Evolutionary conservation across 768 basidiomycete genomes (phyloP), one percentile per base, ranked within the genome.

Genomic region (Serendipita indica): DNA sequence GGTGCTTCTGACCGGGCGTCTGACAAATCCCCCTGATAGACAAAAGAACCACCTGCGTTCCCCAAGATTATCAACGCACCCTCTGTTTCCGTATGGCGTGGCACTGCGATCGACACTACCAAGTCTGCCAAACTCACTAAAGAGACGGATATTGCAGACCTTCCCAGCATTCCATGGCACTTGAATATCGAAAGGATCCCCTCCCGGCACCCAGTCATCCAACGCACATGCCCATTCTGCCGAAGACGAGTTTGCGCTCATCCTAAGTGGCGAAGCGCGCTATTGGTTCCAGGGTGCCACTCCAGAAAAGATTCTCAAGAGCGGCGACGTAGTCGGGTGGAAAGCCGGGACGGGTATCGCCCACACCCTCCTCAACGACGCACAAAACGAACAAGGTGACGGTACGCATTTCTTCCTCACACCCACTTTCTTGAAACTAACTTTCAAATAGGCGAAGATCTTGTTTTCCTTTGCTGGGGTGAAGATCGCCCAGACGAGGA

Each of bases 281-380:
- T 46, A 46, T 27, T 46, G 45, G 45, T 22, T 13, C 25, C 45
- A 46, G 25, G 45, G 45, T 2, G 45, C 12, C 12, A 46, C 16
- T 27, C 45, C 45, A 10, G 57, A 73, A 73, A 28, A 63, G 49
- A 61, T 64, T 14, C 52, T 59, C 5, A 22, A 18, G 4, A 28
- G 39, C 2, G 57, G 41, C 5, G 64, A 62, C 39, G 41, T 39
- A 1, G 64, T 58, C 43, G 64, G 64, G 33, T 66, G 64, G 65
- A 62, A 61, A 35, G 62, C 61, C 4, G 63, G 63, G 1, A 65
- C 64, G 10, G 65, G 65, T 28, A 59, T 63, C 46, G 33, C 60
- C 20, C 62, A 64, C 37, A 61, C 64, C 3, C 34, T 66, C 14
- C 63, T 65, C 57, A 65, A 65, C 49, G 65, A 65, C 35, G 59